Conservation (phyloP, 108 stramenopile genomes). For the Skeletonema potamos region DNA sequence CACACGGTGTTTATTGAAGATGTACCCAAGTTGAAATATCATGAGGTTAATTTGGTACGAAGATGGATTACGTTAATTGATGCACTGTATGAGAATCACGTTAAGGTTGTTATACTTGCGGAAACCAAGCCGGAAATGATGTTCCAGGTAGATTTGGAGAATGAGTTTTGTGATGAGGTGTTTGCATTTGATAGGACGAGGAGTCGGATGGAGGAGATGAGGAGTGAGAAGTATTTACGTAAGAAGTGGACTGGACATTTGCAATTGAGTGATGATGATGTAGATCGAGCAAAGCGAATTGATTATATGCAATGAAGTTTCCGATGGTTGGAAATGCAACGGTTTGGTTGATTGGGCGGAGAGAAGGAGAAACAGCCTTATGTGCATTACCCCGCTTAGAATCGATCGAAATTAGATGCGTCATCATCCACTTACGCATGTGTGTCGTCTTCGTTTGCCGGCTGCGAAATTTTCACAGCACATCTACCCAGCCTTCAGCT, state of each 20-base stretch:
- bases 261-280: not conserved
- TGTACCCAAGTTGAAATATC: conserved; percentile 79
- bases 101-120: conserved; percentile 62
- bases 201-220: conserved; percentile 93
- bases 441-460: not conserved
- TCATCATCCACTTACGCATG: not conserved
- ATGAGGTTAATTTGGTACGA: conserved; percentile 83
- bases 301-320: not conserved
- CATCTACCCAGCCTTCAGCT: not conserved
- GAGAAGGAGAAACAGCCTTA: not conserved
- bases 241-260: conserved; percentile 47
- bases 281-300: not conserved
- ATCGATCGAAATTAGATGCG: not conserved
- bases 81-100: conserved; percentile 80
- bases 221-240: conserved; percentile 66
- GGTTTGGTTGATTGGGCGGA: not conserved
- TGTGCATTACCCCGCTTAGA: not conserved
- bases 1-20: conserved; percentile 81
- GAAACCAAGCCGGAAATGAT: conserved; percentile 42
- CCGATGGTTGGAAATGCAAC: not conserved
- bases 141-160: conserved; percentile 49
- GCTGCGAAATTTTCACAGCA: not conserved
- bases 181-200: conserved; percentile 94
- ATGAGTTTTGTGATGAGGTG: conserved; percentile 81
- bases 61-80: conserved; percentile 86